Evolutionary conservation across 176 grass and related monocot genomes (phyloP).

Genomic region (Poa pratensis): DNA sequence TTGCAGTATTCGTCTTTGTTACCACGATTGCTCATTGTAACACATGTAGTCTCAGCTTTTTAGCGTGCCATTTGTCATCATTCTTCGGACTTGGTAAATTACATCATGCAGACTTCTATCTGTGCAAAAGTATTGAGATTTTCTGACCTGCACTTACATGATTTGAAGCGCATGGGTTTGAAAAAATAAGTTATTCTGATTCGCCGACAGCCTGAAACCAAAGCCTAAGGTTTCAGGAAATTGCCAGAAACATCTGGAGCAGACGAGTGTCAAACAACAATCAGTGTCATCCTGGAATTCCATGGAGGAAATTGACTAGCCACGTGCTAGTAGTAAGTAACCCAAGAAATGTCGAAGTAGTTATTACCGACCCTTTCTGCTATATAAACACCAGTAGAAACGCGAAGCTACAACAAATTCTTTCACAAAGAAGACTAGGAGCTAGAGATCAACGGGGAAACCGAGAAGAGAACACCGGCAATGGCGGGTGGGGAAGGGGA

Average conservation of each 20-base stretch:
- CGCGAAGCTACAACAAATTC: background rate
- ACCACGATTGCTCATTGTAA: no score
- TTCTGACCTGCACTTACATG: no score
- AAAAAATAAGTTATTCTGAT: background rate
- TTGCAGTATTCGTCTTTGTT: no score
- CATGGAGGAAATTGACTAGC: background rate
- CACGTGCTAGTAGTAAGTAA: background rate
- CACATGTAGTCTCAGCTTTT: no score
- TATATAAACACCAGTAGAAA: background rate
- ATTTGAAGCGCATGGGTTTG: no score
- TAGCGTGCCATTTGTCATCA: no score
- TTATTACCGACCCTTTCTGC: background rate
- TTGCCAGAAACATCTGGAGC: slow-evolving; percentile 9
- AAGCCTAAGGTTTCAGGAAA: background rate
- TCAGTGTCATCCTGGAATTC: background rate
- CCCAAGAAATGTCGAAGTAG: background rate
- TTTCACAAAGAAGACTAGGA: background rate
- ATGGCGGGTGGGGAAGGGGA: background rate
- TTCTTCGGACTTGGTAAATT: no score
- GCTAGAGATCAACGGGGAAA: background rate
- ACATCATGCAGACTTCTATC: no score
- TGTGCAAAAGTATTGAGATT: no score
- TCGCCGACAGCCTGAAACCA: background rate
- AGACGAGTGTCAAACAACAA: background rate
- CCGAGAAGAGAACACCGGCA: background rate